phyloP scores from a whole-genome alignment of 1,284 basidiomycete species.

The Cerioporus squamosus region DNA sequence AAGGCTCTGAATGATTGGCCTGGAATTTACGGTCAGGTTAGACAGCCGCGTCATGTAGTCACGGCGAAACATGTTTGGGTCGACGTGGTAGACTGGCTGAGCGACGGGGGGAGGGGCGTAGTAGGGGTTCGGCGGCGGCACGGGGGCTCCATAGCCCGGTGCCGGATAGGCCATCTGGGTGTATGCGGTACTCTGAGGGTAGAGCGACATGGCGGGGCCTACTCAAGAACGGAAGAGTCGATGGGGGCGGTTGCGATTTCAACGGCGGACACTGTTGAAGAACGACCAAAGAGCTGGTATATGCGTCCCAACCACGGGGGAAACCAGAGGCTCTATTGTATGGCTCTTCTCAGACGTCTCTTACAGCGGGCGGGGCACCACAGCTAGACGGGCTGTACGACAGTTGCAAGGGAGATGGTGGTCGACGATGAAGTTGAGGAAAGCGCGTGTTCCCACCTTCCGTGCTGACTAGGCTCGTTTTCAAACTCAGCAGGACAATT shows the following conservation, averaged over 20 bases:
- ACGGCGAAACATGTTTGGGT: conserved; percentile 80
- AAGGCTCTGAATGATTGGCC: conserved; percentile 94
- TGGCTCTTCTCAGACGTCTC: conserved; percentile 31
- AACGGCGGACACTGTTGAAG: conserved; percentile 12
- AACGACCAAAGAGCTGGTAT: conserved; percentile 13
- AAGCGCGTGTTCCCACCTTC: conserved; percentile 31
- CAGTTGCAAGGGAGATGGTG: conserved; percentile 40
- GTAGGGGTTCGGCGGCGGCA: conserved; percentile 43
- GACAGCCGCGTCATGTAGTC: conserved; percentile 80
- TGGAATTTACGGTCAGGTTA: conserved; percentile 93
- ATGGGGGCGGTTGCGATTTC: conserved; percentile 17
- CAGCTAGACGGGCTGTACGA: conserved; percentile 20
- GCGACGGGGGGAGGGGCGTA: conserved; percentile 39
- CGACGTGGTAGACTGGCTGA: conserved; percentile 52
- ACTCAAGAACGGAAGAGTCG: conserved; percentile 22
- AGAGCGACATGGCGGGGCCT: conserved; percentile 48
- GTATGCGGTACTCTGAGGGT: conserved; percentile 48
- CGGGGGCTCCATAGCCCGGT: conserved; percentile 50
- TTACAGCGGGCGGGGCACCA: conserved; percentile 26
- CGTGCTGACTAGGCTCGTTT: conserved; percentile 29
- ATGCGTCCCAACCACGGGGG: conserved; percentile 12
- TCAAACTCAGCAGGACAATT: conserved; percentile 34
- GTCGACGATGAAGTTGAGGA: conserved; percentile 52
- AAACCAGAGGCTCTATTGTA: conserved; percentile 15
- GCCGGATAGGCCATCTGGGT: conserved; percentile 44